phyloP scores from a whole-genome alignment of 2,329 filamentous ascomycete species.

The Gnomoniopsis sp. region DNA sequence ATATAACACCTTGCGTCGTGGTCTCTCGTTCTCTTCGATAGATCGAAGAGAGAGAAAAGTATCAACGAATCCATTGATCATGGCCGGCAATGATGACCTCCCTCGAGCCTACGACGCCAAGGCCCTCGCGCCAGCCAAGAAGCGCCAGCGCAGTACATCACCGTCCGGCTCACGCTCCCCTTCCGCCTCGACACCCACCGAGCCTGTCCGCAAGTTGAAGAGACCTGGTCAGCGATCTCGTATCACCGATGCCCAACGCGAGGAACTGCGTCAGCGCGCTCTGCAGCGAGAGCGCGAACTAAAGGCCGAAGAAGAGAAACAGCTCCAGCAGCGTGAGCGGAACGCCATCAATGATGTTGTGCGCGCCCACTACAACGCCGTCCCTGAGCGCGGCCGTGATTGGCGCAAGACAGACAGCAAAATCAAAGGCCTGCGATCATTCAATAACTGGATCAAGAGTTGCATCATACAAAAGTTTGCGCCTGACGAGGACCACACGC shows the following conservation, averaged over 20 bases:
- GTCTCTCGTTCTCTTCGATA: not conserved
- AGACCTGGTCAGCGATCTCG: constrained; percentile 64
- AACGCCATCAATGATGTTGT: constrained; percentile 80
- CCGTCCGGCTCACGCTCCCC: constrained; percentile 26
- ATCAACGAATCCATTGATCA: constrained; percentile 20
- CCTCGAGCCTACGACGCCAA: constrained; percentile 61
- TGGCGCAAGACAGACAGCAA: constrained; percentile 93
- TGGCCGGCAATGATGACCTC: constrained; percentile 41
- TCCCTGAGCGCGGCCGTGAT: constrained; percentile 87
- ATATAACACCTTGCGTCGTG: not conserved
- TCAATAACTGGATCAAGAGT: constrained; percentile 99
- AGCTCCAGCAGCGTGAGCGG: constrained; percentile 40
- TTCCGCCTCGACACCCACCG: constrained; percentile 20
- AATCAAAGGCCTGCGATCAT: constrained; percentile 89
- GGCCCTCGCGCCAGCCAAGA: constrained; percentile 55
- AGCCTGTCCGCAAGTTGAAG: constrained; percentile 62
- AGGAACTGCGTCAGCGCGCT: constrained; percentile 61
- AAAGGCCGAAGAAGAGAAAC: constrained; percentile 33
- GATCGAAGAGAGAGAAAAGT: too few species aligned
- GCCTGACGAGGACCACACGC: constrained; percentile 69
- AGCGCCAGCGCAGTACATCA: constrained; percentile 53
- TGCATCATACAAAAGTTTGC: constrained; percentile 96
- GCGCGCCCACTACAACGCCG: constrained; percentile 90
- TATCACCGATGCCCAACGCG: constrained; percentile 64
- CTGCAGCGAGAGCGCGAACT: constrained; percentile 53